Base-by-base conservation (phyloP, 192 early-diverging fungal genomes). In the Mortierella hygrophila region DNA sequence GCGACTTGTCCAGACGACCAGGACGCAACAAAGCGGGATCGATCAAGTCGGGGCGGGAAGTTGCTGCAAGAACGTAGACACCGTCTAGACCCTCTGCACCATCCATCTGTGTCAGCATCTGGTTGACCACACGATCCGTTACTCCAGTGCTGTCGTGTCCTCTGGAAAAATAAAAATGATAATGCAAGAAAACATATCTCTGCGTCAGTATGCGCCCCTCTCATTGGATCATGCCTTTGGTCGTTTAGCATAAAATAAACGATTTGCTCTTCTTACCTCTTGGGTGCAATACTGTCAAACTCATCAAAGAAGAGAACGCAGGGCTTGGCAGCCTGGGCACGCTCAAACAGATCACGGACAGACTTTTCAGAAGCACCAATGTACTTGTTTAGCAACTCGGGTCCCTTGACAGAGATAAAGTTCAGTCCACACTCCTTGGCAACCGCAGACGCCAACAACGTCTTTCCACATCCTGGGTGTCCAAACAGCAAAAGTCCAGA, bases 141-240 rank as follows among this genome's bases (percentile, higher is more conserved):
- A 99, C 98, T 72, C 98, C 98, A 9, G 98, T 97, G 84, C 97
- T 99, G 81, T 99, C 98, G 57, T 97, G 96, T n/a, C 98, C 98
- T 85, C 97, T 94, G 70, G 68, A 60, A n/a, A 29, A 40, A 10
- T 23, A 54, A 15, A 49, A 40, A 26, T 0, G 52, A 46, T 69
- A 72, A 65, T 52, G 69, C 37, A 82, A 68, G 3, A 26, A 57
- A 69, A 71, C 68, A 72, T 29, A 72, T 29, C 57, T 54, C 10
- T 40, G 57, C 81, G 26, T 32, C 68, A 41, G 46, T 35, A 55
- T 2, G 42, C 46, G 42, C 20, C 32, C 68, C 35, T 37, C 15
- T 69, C 18, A 20, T 16, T 40, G 38, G n/a, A 69, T 6, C 60
- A 65, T 68, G 47, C 41, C 37, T 65, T n/a, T 37, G 41, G 63